phyloP scores from a whole-genome alignment of 371 early-diverging fungal genomes.

The Mortierella sp. region DNA sequence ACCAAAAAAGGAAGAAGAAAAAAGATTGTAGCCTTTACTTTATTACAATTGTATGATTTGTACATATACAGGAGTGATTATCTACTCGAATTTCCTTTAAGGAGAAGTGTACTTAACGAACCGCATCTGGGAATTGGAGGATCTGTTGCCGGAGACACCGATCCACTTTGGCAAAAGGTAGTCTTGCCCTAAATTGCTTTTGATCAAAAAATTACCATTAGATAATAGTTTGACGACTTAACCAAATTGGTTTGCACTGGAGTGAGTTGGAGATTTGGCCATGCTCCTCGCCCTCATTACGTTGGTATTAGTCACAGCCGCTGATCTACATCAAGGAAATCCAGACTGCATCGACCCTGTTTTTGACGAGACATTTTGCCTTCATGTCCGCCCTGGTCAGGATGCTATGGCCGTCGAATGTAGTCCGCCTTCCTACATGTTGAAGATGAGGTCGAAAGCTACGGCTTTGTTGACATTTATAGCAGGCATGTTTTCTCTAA shows the following conservation, averaged over 20 bases:
- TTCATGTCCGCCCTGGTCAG: slow-evolving; percentile 32
- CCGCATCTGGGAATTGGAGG: slow-evolving; percentile 29
- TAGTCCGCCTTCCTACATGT: no score
- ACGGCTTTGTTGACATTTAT: not conserved
- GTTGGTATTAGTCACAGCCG: no score
- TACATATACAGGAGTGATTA: not conserved
- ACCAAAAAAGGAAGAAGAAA: not conserved
- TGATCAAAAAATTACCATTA: no score
- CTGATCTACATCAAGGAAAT: slow-evolving; percentile 22
- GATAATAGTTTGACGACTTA: no score
- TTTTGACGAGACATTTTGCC: slow-evolving; percentile 29
- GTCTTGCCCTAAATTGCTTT: slow-evolving; percentile 1
- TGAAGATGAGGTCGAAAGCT: no score
- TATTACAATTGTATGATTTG: no score
- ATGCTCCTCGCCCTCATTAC: slow-evolving; percentile 21
- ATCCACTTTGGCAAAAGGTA: slow-evolving; percentile 43
- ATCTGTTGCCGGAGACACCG: slow-evolving; percentile 24
- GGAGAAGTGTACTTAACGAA: slow-evolving; percentile 20
- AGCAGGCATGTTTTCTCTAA: not conserved
- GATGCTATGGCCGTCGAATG: slow-evolving; percentile 40
- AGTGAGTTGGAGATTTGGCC: not conserved
- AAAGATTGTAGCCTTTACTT: no score
- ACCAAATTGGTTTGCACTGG: no score
- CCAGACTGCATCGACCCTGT: slow-evolving; percentile 33
- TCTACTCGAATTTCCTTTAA: not conserved